Base-by-base conservation (phyloP, 2,329 filamentous ascomycete species). In the Volutella citrinella region DNA sequence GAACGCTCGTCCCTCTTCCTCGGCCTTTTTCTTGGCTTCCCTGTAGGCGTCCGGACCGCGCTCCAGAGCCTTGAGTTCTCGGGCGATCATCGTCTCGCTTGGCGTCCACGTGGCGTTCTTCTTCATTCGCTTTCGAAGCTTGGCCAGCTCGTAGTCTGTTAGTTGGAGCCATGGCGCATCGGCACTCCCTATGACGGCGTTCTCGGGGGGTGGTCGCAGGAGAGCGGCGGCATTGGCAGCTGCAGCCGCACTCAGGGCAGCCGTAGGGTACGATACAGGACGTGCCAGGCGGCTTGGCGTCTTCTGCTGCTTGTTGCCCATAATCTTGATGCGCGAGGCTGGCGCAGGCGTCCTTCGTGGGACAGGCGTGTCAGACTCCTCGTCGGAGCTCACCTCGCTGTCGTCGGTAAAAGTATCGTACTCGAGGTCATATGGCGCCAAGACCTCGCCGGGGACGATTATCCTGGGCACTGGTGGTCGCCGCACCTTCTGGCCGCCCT, bases 31-130 rank as follows among this genome's bases (percentile, higher is more conserved):
- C 62, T 80, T 80, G 7, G 82, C 81, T 27, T 70, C 69, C 26
- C 66, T 69, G 49, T 75, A 83, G 7, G 76, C 76, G 32, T 82
- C 79, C 12, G 78, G 70, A 4, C 80, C 80, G 27, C 87, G 80
- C 2, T 81, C 81, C 13, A 87, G 72, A 14, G 70, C 69, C 56
- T 84, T 84, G 2, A 93, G 74, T 60, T 91, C 86, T 19, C 86
- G 73, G 12, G 84, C 78, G 44, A 91, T 86, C 87, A 93, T 93
- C 0, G 87, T 90, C 49, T 87, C 84, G 43, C 84, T 90, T 0
- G 87, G 87, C 4, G 78, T 81, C 87, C 87, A 93, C 5, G 86
- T 82, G 0, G 86, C 84, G 53, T 93, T 93, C 70, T 93, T 93
- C 74, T 93, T 93, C 87, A 93, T 93, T 13, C 84, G 75, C 63